Base-by-base conservation (phyloP, 2,329 filamentous ascomycete species). In the Coniochaeta hoffmannii region DNA sequence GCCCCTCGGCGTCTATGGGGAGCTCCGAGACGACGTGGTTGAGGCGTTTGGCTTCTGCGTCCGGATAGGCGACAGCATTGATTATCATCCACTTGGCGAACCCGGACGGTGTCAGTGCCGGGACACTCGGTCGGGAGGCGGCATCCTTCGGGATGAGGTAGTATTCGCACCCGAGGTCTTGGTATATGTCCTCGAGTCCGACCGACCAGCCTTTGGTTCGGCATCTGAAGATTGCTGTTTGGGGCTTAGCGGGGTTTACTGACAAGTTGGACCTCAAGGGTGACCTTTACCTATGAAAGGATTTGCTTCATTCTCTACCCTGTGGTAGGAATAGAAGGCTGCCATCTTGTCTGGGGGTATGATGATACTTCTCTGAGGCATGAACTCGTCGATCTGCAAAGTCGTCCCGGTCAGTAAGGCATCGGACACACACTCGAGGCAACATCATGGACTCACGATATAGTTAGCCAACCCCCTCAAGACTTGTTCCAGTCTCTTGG, bases 291-390 rank as follows among this genome's bases (percentile, higher is more conserved):
- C 78, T 61, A 80, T 70, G 75, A 89, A 90, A 2, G 83, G 85
- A 66, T 89, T 86, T 2, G 77, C 74, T 63, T 95, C 90, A 14
- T 78, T 71, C 0, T 81, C 71, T 1, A 91, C 68, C 53, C 77
- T 78, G 56, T 87, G 87, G 54, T 82, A 80, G 15, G 80, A 76
- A 65, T 95, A 95, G 61, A 92, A 89, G 50, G 79, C 77, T 14
- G 82, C 77, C 74, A 96, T 80, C 71, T 94, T 94, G 5, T 82
- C 73, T 0, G 90, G 90, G 0, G 87, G 82, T 34, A 96, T 78
- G 41, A 94, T 88, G 15, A 93, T 73, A 32, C 80, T 86, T 52
- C 80, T 79, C 59, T 79, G 81, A 1, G 88, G 87, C 50, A 83
- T 74, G 64, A 86, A 87, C 60, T 89, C 80, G 55, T 88, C 82